Conservation (phyloP, 2,329 filamentous ascomycete genomes). For the Colletotrichum sp. region DNA sequence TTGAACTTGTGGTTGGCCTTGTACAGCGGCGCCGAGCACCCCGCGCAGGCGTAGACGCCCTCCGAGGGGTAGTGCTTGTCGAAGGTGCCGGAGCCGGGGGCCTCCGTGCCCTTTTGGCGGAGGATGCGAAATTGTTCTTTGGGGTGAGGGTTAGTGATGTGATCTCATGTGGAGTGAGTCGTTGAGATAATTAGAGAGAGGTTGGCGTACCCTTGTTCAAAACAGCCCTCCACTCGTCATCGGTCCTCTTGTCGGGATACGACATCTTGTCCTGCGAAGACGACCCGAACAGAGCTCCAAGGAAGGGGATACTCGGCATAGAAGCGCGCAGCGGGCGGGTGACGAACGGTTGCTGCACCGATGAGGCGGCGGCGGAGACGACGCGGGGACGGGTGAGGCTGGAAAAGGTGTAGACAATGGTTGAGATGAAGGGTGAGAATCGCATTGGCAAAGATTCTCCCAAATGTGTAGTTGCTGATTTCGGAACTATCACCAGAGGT, state of each 20-base stretch:
- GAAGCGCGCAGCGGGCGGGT: constrained; percentile 48
- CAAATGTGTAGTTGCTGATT: too few species aligned
- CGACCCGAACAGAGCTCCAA: constrained; percentile 76
- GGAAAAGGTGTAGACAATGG: constrained; percentile 52
- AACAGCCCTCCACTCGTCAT: constrained; percentile 89
- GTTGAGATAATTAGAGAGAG: neutral
- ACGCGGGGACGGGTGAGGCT: constrained; percentile 44
- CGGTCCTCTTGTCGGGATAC: constrained; percentile 80
- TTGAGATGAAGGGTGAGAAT: constrained; percentile 52
- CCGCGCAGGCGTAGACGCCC: constrained; percentile 88
- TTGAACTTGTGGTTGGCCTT: constrained; percentile 94
- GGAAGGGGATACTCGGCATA: constrained; percentile 80
- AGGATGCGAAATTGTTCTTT: constrained; percentile 95
- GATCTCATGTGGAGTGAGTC: neutral
- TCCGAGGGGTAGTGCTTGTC: constrained; percentile 81
- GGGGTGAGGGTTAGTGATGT: constrained; percentile 2
- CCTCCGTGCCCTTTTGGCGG: constrained; percentile 89
- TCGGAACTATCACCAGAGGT: neutral
- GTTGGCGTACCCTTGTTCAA: constrained; percentile 59
- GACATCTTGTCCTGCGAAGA: constrained; percentile 66
- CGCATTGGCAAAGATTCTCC: constrained; percentile 43
- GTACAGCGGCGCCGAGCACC: constrained; percentile 87
- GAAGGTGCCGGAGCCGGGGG: constrained; percentile 79
- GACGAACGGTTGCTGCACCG: constrained; percentile 26
- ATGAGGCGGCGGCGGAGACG: constrained; percentile 24